Conservation (phyloP, 345 rosid species). For the Capsella bursapastoris region DNA sequence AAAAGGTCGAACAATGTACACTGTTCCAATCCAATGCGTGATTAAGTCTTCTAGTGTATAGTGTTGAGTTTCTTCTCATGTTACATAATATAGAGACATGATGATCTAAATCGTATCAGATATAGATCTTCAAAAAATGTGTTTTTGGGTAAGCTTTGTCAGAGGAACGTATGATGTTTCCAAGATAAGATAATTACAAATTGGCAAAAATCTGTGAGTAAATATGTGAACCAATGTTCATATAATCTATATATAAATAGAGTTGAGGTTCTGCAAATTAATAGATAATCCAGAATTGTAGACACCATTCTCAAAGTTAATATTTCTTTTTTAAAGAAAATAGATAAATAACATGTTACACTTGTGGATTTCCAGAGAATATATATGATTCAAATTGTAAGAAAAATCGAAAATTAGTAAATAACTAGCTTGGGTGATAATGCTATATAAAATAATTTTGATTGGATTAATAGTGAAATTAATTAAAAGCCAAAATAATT, state of each 20-base stretch:
- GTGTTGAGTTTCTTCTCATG: conserved; percentile 12
- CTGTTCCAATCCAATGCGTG: conserved; percentile 39
- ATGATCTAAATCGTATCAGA: conserved; percentile 38
- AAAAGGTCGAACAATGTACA: conserved; percentile 21
- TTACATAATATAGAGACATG: conserved; percentile 28
- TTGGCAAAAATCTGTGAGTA: conserved; percentile 1
- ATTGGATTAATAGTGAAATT: too few relatives aligned
- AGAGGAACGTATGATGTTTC: conserved; percentile 28
- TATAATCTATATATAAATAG: background rate
- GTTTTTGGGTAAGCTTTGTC: conserved; percentile 25
- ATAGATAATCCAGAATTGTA: too few relatives aligned
- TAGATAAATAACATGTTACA: too few relatives aligned
- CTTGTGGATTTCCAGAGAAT: too few relatives aligned
- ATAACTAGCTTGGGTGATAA: too few relatives aligned
- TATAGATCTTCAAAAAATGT: conserved; percentile 7
- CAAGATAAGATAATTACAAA: conserved; percentile 32
- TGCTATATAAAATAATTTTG: too few relatives aligned
- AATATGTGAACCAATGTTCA: conserved; percentile 10
- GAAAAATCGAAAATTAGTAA: too few relatives aligned
- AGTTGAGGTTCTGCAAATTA: too few relatives aligned
- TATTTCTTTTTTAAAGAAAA: too few relatives aligned
- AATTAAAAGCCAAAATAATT: conserved; percentile 31
- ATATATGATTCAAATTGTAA: too few relatives aligned
- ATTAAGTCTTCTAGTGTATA: conserved; percentile 4
- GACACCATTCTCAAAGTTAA: too few relatives aligned